Evolutionary conservation across 352 stramenopile species (phyloP).

Genomic region (Phytophthora pisi): DNA sequence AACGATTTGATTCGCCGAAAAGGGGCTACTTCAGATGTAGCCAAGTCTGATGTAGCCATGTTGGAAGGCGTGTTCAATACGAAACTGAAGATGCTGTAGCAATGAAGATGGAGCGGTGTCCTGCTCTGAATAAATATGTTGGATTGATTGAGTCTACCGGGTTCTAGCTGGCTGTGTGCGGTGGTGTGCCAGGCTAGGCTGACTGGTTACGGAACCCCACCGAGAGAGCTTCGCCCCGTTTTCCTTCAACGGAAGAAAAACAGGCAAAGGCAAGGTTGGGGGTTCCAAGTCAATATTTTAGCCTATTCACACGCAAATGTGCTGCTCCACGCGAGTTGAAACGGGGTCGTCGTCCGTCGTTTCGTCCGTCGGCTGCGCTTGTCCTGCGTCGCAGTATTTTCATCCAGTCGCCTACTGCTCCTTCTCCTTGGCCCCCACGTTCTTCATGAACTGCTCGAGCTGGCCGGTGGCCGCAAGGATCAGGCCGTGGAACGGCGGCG

Average conservation of each 20-base stretch:
- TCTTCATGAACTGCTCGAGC: conserved; percentile 71
- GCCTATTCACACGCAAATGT: conserved; percentile 43
- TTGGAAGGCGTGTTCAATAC: too few species aligned
- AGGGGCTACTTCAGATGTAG: conserved; percentile 23
- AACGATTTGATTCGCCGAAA: conserved; percentile 37
- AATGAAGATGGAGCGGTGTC: background rate
- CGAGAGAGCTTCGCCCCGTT: conserved; percentile 47
- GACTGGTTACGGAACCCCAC: conserved; percentile 28
- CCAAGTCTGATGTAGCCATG: conserved; percentile 7
- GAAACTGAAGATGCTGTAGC: background rate
- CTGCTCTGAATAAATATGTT: conserved; percentile 31
- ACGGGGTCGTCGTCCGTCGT: conserved; percentile 4
- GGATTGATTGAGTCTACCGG: background rate
- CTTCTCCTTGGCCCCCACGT: conserved; percentile 41
- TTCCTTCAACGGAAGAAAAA: conserved; percentile 47
- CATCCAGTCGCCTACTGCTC: conserved; percentile 28
- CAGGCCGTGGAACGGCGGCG: conserved; percentile 97
- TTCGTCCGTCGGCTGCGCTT: conserved; percentile 5
- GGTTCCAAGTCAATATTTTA: conserved; percentile 42
- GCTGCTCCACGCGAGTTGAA: conserved; percentile 19
- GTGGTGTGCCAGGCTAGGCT: background rate
- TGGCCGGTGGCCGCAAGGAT: conserved; percentile 90
- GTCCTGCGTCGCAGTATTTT: conserved; percentile 23
- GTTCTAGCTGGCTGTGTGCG: background rate
- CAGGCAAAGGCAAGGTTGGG: conserved; percentile 26